Evolutionary conservation across 148 eudicot genomes (phyloP).

Genomic region (Fagopyrum homotropicum): DNA sequence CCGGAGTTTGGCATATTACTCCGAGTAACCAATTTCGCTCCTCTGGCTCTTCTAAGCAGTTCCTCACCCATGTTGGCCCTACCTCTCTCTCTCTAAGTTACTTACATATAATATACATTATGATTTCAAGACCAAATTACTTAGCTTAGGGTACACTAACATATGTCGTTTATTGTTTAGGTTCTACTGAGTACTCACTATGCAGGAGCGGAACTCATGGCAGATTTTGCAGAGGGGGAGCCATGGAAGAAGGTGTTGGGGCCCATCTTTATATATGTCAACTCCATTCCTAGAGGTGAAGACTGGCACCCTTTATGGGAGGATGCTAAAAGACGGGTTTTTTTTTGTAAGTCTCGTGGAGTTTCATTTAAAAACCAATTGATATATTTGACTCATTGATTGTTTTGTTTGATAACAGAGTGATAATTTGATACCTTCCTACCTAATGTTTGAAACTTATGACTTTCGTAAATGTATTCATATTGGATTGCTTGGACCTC

Average conservation of each 20-base stretch:
- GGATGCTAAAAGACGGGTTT: slow-evolving; percentile 68
- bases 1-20: slow-evolving; percentile 82
- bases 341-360: too few relatives aligned
- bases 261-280: slow-evolving; percentile 67
- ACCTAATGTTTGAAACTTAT: not conserved
- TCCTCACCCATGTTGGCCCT: slow-evolving; percentile 90
- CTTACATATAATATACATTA: too few relatives aligned
- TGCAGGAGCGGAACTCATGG: slow-evolving; percentile 52
- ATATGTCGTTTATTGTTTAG: not conserved
- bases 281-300: slow-evolving; percentile 33
- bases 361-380: too few relatives aligned
- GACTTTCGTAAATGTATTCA: not conserved
- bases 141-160: too few relatives aligned
- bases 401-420: not conserved
- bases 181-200: slow-evolving; percentile 72
- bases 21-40: slow-evolving; percentile 76
- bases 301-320: slow-evolving; percentile 63
- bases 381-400: too few relatives aligned
- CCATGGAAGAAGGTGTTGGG: slow-evolving; percentile 84
- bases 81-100: too few relatives aligned
- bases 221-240: slow-evolving; percentile 55
- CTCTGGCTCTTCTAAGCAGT: slow-evolving; percentile 79
- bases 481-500: too few relatives aligned
- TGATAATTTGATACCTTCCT: not conserved
- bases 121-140: too few relatives aligned